Evolutionary conservation across 1,139 yeast genomes (phyloP).

Genomic region (Spencermartinsiella ligniputridi): DNA sequence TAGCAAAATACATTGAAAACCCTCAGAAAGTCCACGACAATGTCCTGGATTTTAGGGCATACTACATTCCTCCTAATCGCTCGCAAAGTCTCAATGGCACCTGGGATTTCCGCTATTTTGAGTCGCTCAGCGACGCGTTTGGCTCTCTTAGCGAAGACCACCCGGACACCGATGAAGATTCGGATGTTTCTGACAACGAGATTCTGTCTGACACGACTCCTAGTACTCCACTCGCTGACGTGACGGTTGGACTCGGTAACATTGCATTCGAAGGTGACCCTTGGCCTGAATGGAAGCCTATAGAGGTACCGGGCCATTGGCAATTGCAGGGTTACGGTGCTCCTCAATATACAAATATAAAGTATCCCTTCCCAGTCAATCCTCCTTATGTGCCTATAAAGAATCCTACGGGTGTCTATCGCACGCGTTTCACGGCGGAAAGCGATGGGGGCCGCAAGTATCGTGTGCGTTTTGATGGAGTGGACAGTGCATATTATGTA

Average conservation of each 20-base stretch:
- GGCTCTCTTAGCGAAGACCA: background rate
- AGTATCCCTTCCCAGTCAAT: slow-evolving; percentile 34
- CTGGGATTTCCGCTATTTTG: slow-evolving; percentile 32
- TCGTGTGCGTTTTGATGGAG: slow-evolving; percentile 33
- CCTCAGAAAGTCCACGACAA: slow-evolving; percentile 21
- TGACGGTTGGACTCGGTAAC: background rate
- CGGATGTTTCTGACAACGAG: background rate
- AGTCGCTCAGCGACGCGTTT: background rate
- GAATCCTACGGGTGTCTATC: slow-evolving; percentile 37
- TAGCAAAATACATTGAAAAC: slow-evolving; percentile 30
- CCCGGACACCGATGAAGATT: background rate
- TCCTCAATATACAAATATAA: slow-evolving; percentile 36
- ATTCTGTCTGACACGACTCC: background rate
- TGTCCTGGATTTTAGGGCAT: slow-evolving; percentile 26
- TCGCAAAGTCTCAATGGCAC: slow-evolving; percentile 30
- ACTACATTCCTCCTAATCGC: slow-evolving; percentile 22
- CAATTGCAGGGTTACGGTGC: slow-evolving; percentile 36
- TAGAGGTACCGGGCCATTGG: slow-evolving; percentile 38
- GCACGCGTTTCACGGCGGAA: slow-evolving; percentile 21
- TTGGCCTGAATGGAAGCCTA: slow-evolving; percentile 13
- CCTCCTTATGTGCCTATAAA: slow-evolving; percentile 35
- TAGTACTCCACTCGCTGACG: background rate
- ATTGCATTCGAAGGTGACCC: background rate
- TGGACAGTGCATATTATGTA: slow-evolving; percentile 34
- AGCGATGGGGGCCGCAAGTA: slow-evolving; percentile 6